Evolutionary conservation across 768 basidiomycete genomes (phyloP), one percentile per base, ranked within the genome.

Genomic region (Amanita exitialis): DNA sequence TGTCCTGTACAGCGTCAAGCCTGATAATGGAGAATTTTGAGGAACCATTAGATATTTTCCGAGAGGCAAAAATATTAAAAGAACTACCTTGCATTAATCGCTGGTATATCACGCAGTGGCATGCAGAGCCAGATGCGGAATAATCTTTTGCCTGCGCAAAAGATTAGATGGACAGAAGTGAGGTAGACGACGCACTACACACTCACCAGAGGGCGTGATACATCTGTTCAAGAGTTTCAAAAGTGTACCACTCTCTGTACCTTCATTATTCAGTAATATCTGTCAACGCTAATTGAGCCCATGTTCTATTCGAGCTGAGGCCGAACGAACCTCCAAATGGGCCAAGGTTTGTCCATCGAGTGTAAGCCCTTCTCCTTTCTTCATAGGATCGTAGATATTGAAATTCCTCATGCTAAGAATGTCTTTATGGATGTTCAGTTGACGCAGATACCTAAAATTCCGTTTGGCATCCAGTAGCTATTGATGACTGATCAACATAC

Each of bases 81-180:
- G 3, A 52, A 56, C n/a, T 59, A 90, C 92, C 93, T 76, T 36
- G 88, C 83, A 60, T 95, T 94, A 67, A 99, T 98, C 44, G 88
- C 88, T 9, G 75, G 63, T 32, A 83, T 81, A 35, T 88, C 80
- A 27, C 85, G 80, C 55, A 99, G 68, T 16, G 96, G 96, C 76
- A 86, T 86, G 56, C 91, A 96, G 6, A 99, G 72, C 96, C 96
- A 99, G 48, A 95, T 86, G 37, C 94, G 81, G 77, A 99, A 98
- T 25, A 98, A 74, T 21, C 96, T 80, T 64, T 98, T 98, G 36
- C 93, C 90, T 90, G 49, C 21, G 41, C 4, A 13, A 32, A n/a
- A 13, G 32, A 32, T 32, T 9, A 44, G 27, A n/a, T 56, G 56
- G 16, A 18, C 49, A 28, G 42, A 27, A 18, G 39, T 8, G 28